Base-by-base conservation (phyloP, 441 rosid species). In the Euphorbia schlechtendalii region DNA sequence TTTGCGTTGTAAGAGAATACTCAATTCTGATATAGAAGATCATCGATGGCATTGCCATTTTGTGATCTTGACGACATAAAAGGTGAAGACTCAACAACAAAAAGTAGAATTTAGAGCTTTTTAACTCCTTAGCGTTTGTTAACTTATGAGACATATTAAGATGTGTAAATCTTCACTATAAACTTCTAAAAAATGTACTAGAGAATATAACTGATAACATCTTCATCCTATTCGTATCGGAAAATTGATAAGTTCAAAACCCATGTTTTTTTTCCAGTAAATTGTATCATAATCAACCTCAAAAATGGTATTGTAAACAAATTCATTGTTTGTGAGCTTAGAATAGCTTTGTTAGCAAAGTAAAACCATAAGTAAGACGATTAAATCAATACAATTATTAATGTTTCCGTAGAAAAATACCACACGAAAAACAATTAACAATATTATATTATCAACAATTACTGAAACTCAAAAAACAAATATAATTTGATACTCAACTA, bases 11-110 rank as follows among this genome's bases (percentile, higher is more conserved):
- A 12, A 5, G 20, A 41, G 54, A 56, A 14, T 27, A 68, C 22
- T 38, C 21, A 5, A 1, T 48, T 48, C 22, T 2, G n/a, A 12
- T 11, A 25, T 22, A 49, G 53, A 59, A 24, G 60, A 66, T 85
- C 76, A 94, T 21, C 94, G 86, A 75, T 87, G 85, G 80, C 87
- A 90, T n/a, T 17, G 99, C 96, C 99, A 94, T 94, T 94, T n/a
- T n/a, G n/a, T n/a, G n/a, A 97, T 69, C 96, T 83, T 17, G 98
- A 94, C 4, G 96, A 84, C 82, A 75, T 76, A 70, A 93, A 86
- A 14, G 90, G 94, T 72, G 96, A 92, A 53, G 86, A 69, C 77
- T 94, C 92, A 18, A 91, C 96, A 5, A 89, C 85, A 11, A 94
- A 83, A 52, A 89, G 99, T 69, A 94, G 81, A 71, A 86, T 89